A percentile compares a stretch with the other conserved stretches of the same genome.
These are phyloP conservation scores for Annulohypoxylon bovei DNA, from an alignment of 495 filamentous ascomycete genomes.

Conservation along the genomic window DNA sequence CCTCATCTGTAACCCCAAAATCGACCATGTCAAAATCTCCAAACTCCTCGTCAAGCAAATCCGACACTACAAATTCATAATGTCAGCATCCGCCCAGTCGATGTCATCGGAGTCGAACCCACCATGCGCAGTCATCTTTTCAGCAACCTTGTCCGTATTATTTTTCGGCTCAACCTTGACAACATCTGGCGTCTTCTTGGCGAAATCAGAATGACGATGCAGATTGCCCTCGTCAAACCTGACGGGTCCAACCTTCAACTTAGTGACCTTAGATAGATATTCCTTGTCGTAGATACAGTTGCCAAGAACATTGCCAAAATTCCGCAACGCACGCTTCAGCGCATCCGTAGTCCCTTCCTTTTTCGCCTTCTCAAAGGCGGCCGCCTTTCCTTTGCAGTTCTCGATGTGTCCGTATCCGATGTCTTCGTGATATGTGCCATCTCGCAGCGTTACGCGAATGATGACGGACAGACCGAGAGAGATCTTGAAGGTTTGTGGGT, in stretches of 20 bases:
- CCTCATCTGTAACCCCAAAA: conserved; percentile 67
- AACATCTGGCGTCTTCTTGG: conserved; percentile 64
- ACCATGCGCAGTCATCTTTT: conserved; percentile 36
- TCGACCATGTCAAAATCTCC: conserved; percentile 77
- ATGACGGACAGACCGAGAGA: conserved; percentile 86
- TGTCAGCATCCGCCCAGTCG: conserved; percentile 47
- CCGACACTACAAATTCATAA: conserved; percentile 42
- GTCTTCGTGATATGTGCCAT: conserved; percentile 96
- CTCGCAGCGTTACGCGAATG: conserved; percentile 85
- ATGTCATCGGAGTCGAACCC: conserved; percentile 45
- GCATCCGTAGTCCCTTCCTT: conserved; percentile 97
- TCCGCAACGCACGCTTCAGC: conserved; percentile 86
- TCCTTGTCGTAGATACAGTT: conserved; percentile 98
- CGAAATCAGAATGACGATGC: conserved; percentile 80
- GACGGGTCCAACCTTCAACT: conserved; percentile 73
- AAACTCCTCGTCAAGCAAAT: conserved; percentile 42
- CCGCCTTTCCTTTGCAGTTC: conserved; percentile 92
- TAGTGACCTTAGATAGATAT: conserved; percentile 84
- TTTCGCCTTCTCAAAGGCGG: conserved; percentile 96
- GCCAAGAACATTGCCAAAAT: conserved; percentile 94
- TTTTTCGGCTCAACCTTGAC: conserved; percentile 50
- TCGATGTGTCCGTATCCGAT: conserved; percentile 95
- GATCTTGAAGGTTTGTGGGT: conserved; percentile 69
- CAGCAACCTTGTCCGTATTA: conserved; percentile 42
- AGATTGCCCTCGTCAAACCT: conserved; percentile 80